Conservation (phyloP, 441 rosid species). For the Arabidopsis hybrid region DNA sequence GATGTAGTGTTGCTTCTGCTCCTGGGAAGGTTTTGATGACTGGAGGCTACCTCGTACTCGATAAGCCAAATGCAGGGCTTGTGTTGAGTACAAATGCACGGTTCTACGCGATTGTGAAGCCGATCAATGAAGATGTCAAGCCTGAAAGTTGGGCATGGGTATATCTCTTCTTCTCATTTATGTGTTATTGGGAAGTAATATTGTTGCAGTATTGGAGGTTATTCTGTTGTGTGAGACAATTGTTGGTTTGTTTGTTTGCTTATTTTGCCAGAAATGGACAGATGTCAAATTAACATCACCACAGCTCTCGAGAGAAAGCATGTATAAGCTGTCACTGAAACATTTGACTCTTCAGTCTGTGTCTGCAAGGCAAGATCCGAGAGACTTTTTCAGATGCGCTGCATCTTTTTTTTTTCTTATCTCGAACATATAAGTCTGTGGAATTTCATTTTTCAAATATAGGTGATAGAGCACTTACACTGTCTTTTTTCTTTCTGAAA, state of each 20-base stretch:
- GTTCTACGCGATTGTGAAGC: conserved; percentile 87
- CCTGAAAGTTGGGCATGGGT: conserved; percentile 95
- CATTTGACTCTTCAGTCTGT: conserved; percentile 65
- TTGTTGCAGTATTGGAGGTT: neutral
- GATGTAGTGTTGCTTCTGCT: conserved; percentile 87
- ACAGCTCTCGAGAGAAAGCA: conserved; percentile 89
- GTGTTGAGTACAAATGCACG: conserved; percentile 88
- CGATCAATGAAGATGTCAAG: conserved; percentile 65
- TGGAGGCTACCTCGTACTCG: conserved; percentile 91
- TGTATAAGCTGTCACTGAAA: conserved; percentile 75
- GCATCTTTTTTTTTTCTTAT: neutral
- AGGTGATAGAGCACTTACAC: conserved; percentile 29
- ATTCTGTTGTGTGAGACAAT: conserved; percentile 10
- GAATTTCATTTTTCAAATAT: conserved; percentile 7
- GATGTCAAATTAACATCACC: conserved; percentile 95
- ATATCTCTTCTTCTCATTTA: conserved; percentile 10
- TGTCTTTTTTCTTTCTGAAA: neutral
- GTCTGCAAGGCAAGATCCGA: conserved; percentile 70
- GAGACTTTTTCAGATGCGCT: conserved; percentile 15
- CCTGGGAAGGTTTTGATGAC: conserved; percentile 97
- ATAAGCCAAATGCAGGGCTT: conserved; percentile 93
- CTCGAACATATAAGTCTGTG: neutral
- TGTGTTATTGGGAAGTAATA: neutral
- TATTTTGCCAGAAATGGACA: conserved; percentile 65
- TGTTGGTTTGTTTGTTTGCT: conserved; percentile 23